Evolutionary conservation across 1,284 basidiomycete species (phyloP).

Genomic region (Trametes polyzona): DNA sequence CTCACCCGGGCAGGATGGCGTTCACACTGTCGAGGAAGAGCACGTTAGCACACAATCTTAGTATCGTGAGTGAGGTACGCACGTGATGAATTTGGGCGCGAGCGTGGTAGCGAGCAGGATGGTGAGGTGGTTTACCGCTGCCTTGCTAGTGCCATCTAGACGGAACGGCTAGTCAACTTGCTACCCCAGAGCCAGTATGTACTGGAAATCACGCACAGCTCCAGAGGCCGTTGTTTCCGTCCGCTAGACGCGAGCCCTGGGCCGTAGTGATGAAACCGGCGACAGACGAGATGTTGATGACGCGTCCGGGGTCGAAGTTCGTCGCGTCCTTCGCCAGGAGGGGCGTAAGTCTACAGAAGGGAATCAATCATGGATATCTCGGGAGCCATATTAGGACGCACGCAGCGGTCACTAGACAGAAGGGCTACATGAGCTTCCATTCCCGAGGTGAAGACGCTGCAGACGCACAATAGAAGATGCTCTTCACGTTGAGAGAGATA

Average conservation of each 20-base stretch:
- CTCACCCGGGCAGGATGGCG: conserved; percentile 78
- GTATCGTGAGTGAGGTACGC: conserved; percentile 27
- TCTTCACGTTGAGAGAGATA: conserved; percentile 80
- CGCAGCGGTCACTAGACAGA: conserved; percentile 64
- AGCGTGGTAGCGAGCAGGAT: conserved; percentile 75
- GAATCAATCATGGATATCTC: conserved; percentile 11
- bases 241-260: conserved; percentile 55
- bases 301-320: conserved; percentile 69
- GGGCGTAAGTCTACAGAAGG: conserved; percentile 53
- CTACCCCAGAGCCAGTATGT: neutral
- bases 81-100: conserved; percentile 66
- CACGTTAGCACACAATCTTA: neutral
- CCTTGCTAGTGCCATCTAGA: conserved; percentile 79
- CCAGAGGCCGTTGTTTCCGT: conserved; percentile 73
- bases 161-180: neutral
- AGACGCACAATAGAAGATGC: conserved; percentile 74
- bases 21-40: conserved; percentile 64
- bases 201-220: conserved; percentile 65
- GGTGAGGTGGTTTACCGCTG: conserved; percentile 84
- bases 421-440: neutral
- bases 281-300: conserved; percentile 84
- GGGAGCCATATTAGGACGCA: conserved; percentile 32
- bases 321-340: conserved; percentile 71
- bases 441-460: neutral
- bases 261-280: conserved; percentile 61